These are phyloP conservation scores for Piloderma croceum DNA, from an alignment of 768 basidiomycete species.

Conservation along the genomic window DNA sequence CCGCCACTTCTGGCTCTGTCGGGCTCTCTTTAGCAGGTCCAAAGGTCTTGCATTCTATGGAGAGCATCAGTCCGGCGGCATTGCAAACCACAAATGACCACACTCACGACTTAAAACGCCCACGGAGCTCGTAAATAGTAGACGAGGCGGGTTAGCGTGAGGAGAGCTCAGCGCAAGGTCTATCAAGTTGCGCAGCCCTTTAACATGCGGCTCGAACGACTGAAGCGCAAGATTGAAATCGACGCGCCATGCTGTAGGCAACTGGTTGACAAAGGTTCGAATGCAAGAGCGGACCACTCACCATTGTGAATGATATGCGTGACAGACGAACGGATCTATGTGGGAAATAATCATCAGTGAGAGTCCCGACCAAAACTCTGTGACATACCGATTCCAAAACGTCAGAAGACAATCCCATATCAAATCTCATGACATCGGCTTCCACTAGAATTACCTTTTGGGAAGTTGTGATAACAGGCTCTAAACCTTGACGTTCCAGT, in stretches of 20 bases:
- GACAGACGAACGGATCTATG: slow-evolving; percentile 23
- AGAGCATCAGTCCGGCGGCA: neutral
- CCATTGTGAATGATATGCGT: slow-evolving; percentile 38
- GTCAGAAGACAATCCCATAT: slow-evolving; percentile 23
- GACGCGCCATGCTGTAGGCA: slow-evolving; percentile 28
- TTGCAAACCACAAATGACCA: neutral
- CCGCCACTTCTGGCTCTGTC: slow-evolving; percentile 14
- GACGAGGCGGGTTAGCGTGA: slow-evolving; percentile 18
- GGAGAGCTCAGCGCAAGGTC: slow-evolving; percentile 32
- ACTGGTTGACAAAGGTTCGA: slow-evolving; percentile 4
- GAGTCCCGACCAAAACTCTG: slow-evolving; percentile 23
- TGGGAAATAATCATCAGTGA: slow-evolving; percentile 36
- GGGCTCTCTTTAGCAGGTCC: slow-evolving; percentile 13
- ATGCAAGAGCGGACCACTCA: slow-evolving; percentile 9
- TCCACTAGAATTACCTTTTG: slow-evolving; percentile 30
- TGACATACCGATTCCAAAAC: slow-evolving; percentile 23
- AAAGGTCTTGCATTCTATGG: slow-evolving; percentile 7
- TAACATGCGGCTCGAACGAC: slow-evolving; percentile 26
- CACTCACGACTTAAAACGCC: slow-evolving; percentile 20
- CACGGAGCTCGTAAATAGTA: slow-evolving; percentile 33
- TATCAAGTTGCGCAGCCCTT: slow-evolving; percentile 27
- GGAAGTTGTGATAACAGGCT: slow-evolving; percentile 20
- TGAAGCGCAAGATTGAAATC: slow-evolving; percentile 27
- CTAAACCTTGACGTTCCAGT: slow-evolving; percentile 27
- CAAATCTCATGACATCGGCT: slow-evolving; percentile 15